Evolutionary conservation across 495 filamentous ascomycete genomes (phyloP).

Genomic region (Hypoxylon rickii): DNA sequence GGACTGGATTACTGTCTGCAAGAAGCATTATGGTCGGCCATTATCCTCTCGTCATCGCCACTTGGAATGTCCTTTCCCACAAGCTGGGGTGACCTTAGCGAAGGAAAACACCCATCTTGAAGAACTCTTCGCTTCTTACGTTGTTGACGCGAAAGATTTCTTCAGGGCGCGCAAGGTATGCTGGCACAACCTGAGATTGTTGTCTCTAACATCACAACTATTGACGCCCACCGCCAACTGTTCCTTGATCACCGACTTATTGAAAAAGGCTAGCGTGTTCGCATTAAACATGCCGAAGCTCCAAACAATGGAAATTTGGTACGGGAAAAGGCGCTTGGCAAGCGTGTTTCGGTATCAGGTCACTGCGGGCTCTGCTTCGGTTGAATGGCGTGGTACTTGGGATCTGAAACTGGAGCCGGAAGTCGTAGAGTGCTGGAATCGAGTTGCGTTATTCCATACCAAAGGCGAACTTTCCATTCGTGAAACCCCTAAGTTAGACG

Average conservation of each 20-base stretch:
- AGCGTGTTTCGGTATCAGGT: constrained; percentile 33
- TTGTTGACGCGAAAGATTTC: constrained; percentile 27
- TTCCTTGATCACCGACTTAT: constrained; percentile 14
- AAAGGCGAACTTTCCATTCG: background rate
- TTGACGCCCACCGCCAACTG: constrained; percentile 2
- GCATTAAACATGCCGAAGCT: constrained; percentile 36
- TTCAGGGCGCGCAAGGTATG: constrained; percentile 11
- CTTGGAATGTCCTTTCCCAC: no score
- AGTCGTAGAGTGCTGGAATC: constrained; percentile 30
- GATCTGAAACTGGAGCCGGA: constrained; percentile 21
- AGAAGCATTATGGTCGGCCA: no score
- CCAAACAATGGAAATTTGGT: constrained; percentile 39
- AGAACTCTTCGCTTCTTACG: constrained; percentile 16
- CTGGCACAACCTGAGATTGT: constrained; percentile 42
- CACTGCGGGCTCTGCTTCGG: constrained; percentile 5
- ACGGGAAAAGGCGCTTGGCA: constrained; percentile 27
- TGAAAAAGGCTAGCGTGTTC: constrained; percentile 20
- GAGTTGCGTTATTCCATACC: constrained; percentile 21
- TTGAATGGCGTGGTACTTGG: constrained; percentile 35
- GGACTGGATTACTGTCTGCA: background rate
- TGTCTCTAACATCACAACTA: constrained; percentile 24
- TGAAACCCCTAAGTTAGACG: background rate
- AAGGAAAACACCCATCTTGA: background rate
- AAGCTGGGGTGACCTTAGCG: background rate
- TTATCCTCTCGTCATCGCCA: no score